phyloP scores from a whole-genome alignment of 2,329 filamentous ascomycete species.

The Bipolaris bicolor region DNA sequence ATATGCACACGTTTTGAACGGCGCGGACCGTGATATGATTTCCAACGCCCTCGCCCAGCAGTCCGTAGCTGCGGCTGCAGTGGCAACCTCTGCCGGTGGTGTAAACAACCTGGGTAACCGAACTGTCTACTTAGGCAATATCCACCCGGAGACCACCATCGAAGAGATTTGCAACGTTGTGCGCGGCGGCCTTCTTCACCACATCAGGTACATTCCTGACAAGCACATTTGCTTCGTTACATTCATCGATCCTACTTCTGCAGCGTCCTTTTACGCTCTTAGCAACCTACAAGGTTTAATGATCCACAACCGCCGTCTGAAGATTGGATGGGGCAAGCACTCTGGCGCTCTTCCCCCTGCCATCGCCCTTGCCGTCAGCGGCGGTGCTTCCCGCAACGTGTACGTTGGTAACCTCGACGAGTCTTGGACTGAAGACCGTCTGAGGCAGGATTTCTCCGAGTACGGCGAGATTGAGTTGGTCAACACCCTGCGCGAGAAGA shows the following conservation, averaged over 20 bases:
- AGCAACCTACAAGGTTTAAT: slow-evolving; percentile 98
- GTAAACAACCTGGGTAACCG: slow-evolving; percentile 97
- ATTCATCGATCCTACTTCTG: slow-evolving; percentile 97
- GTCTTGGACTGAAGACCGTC: slow-evolving; percentile 93
- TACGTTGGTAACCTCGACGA: slow-evolving; percentile 98
- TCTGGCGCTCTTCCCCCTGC: slow-evolving; percentile 94
- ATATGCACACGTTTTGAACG: slow-evolving; percentile 94
- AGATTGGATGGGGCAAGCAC: slow-evolving; percentile 99
- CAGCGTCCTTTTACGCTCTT: slow-evolving; percentile 95
- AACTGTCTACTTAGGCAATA: slow-evolving; percentile 97
- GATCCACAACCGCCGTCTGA: slow-evolving; percentile 97
- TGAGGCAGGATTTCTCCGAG: slow-evolving; percentile 95
- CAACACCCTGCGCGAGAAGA: slow-evolving; percentile 96
- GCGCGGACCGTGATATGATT: slow-evolving; percentile 93
- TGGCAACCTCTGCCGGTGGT: slow-evolving; percentile 93
- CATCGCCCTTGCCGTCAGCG: slow-evolving; percentile 93
- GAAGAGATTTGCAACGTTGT: slow-evolving; percentile 99
- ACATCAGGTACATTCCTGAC: slow-evolving; percentile 98
- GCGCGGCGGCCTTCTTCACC: slow-evolving; percentile 90
- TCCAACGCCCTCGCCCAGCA: slow-evolving; percentile 96
- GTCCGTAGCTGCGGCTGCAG: slow-evolving; percentile 93
- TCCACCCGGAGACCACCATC: slow-evolving; percentile 97
- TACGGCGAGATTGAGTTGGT: slow-evolving; percentile 98
- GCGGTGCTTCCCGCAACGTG: slow-evolving; percentile 96
- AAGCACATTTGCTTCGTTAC: slow-evolving; percentile 99